phyloP scores from a whole-genome alignment of 2,329 filamentous ascomycete genomes.

The Incumbomyces lentus region DNA sequence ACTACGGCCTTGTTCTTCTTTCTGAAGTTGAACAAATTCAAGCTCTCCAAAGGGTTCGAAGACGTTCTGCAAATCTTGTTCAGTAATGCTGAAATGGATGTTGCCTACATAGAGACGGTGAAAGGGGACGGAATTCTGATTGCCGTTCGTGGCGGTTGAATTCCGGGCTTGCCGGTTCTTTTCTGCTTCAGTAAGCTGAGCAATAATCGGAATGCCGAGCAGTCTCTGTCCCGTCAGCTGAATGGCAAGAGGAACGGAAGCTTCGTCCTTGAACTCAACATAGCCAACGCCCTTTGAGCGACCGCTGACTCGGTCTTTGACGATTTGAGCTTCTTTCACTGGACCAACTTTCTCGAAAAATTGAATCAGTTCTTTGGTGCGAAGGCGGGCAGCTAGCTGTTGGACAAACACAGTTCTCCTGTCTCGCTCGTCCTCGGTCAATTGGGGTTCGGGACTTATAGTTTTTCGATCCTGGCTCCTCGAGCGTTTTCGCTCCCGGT shows the following conservation, averaged over 20 bases:
- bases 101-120: conserved; percentile 98
- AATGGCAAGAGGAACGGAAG: conserved; percentile 83
- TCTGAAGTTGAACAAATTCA: conserved; percentile 94
- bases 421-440: conserved; percentile 92
- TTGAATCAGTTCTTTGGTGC: conserved; percentile 81
- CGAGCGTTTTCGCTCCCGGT: conserved; percentile 39
- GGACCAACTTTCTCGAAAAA: conserved; percentile 94
- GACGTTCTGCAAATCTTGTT: conserved; percentile 87
- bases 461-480: conserved; percentile 30
- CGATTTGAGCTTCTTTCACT: conserved; percentile 95
- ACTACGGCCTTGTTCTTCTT: conserved; percentile 82
- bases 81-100: conserved; percentile 98
- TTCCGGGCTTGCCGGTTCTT: conserved; percentile 95
- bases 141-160: conserved; percentile 56
- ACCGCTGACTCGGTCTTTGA: conserved; percentile 92
- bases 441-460: conserved; percentile 54
- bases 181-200: conserved; percentile 95
- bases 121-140: conserved; percentile 81
- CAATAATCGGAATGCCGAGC: conserved; percentile 96
- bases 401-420: conserved; percentile 96
- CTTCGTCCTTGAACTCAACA: conserved; percentile 96
- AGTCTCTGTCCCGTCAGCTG: conserved; percentile 98
- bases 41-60: conserved; percentile 97
- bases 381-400: conserved; percentile 86
- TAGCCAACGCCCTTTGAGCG: conserved; percentile 98